Evolutionary conservation across 2,329 filamentous ascomycete genomes (phyloP).

Genomic region (Stemphylium vesicarium): DNA sequence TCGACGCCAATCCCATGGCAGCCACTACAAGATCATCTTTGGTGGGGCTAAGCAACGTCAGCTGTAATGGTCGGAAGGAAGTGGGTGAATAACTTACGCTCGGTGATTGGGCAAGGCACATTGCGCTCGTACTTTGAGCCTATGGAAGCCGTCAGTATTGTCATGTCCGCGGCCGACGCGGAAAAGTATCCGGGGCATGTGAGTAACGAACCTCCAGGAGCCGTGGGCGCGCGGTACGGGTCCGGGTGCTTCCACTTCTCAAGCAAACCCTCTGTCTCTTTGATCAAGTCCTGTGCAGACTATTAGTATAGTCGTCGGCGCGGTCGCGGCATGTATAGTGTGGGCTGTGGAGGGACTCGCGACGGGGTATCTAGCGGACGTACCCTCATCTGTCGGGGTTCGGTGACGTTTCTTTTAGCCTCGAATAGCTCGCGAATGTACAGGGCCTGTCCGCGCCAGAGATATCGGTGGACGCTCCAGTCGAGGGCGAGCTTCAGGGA

Average conservation of each 20-base stretch:
- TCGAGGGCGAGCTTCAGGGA: conserved; percentile 92
- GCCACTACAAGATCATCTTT: conserved; percentile 44
- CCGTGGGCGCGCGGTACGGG: conserved; percentile 86
- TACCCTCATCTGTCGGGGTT: conserved; percentile 87
- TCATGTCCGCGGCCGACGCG: conserved; percentile 28
- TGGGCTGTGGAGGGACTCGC: neutral
- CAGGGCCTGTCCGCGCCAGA: conserved; percentile 95
- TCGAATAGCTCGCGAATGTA: conserved; percentile 97
- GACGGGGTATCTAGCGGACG: conserved; percentile 25
- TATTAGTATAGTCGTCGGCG: conserved; percentile 25
- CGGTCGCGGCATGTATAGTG: neutral
- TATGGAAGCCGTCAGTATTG: conserved; percentile 49
- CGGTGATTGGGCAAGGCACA: conserved; percentile 76
- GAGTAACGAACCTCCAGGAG: conserved; percentile 77
- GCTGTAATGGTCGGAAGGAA: conserved; percentile 7
- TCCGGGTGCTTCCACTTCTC: conserved; percentile 98
- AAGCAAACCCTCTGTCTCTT: conserved; percentile 85
- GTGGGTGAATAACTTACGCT: conserved; percentile 67
- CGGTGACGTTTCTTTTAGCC: conserved; percentile 82
- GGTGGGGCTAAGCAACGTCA: conserved; percentile 41
- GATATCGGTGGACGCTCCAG: conserved; percentile 89
- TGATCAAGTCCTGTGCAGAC: conserved; percentile 71
- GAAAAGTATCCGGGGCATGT: conserved; percentile 27
- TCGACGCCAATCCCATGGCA: conserved; percentile 7
- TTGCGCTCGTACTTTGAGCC: conserved; percentile 98